Percentiles rank a stretch among this genome's conserved stretches.
phyloP scores from a whole-genome alignment of 2,329 filamentous ascomycete genomes.

The Nothophoma quercina region DNA sequence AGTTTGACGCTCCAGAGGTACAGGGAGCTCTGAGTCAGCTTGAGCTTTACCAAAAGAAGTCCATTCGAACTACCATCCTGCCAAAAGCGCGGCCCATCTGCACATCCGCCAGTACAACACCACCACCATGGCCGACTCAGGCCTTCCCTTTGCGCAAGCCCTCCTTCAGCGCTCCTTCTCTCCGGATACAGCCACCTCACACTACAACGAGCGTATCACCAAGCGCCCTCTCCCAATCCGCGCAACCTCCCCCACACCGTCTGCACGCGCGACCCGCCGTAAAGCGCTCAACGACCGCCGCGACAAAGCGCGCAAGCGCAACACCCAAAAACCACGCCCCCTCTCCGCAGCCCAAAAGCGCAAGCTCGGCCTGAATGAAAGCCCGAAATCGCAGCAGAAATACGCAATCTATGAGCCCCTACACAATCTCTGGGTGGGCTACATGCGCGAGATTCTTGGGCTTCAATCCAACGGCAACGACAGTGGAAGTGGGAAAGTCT shows the following conservation, averaged over 20 bases:
- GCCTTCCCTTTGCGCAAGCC: constrained; percentile 48
- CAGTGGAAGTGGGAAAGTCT: constrained; percentile 43
- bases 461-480: constrained; percentile 57
- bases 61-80: neutral
- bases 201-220: constrained; percentile 84
- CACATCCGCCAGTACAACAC: neutral
- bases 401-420: constrained; percentile 81
- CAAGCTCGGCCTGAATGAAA: constrained; percentile 73
- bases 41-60: too few species aligned
- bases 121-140: constrained; percentile 27
- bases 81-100: neutral
- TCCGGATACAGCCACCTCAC: constrained; percentile 71
- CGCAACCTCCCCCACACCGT: constrained; percentile 72
- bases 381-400: constrained; percentile 72
- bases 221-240: constrained; percentile 82
- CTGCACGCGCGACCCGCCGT: constrained; percentile 49
- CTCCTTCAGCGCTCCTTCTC: constrained; percentile 83
- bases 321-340: constrained; percentile 66
- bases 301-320: constrained; percentile 31
- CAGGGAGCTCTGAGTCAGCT: too few species aligned
- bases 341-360: constrained; percentile 83
- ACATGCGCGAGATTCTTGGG: constrained; percentile 82
- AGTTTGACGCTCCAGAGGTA: too few species aligned
- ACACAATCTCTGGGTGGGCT: constrained; percentile 80
- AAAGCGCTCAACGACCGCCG: constrained; percentile 62